phyloP scores from a whole-genome alignment of 2,329 filamentous ascomycete species.

The Onygenales sp. region DNA sequence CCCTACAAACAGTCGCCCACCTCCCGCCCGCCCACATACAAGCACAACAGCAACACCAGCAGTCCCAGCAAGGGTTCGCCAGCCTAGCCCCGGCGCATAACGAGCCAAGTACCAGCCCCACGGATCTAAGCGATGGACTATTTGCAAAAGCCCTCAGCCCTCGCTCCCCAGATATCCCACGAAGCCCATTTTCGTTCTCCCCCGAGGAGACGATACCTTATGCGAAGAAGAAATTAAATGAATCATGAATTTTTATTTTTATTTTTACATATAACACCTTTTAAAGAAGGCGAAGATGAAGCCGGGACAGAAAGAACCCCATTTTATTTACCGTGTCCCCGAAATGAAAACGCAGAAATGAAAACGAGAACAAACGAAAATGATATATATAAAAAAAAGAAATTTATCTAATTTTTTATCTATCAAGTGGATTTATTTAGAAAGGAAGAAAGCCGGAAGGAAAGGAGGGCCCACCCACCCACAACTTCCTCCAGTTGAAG shows the following conservation, averaged over 20 bases:
- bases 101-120: slow-evolving; percentile 22
- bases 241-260: slow-evolving; percentile 3
- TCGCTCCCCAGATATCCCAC: slow-evolving; percentile 74
- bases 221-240: slow-evolving; percentile 9
- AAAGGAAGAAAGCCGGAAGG: too few species aligned
- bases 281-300: not conserved
- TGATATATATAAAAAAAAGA: too few species aligned
- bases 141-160: slow-evolving; percentile 84
- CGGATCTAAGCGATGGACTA: slow-evolving; percentile 64
- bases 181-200: slow-evolving; percentile 65
- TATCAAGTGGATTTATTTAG: too few species aligned
- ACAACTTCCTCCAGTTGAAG: too few species aligned
- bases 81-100: slow-evolving; percentile 9
- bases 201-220: slow-evolving; percentile 28
- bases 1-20: slow-evolving; percentile 19
- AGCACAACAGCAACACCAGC: slow-evolving; percentile 20
- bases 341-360: not conserved
- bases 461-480: too few species aligned
- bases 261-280: not conserved
- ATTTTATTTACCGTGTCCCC: too few species aligned
- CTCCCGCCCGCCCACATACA: slow-evolving; percentile 30
- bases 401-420: too few species aligned
- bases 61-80: not conserved
- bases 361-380: not conserved
- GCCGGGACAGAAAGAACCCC: too few species aligned